phyloP scores from a whole-genome alignment of 2,329 filamentous ascomycete genomes.

The Neodidymelliopsis sp. region DNA sequence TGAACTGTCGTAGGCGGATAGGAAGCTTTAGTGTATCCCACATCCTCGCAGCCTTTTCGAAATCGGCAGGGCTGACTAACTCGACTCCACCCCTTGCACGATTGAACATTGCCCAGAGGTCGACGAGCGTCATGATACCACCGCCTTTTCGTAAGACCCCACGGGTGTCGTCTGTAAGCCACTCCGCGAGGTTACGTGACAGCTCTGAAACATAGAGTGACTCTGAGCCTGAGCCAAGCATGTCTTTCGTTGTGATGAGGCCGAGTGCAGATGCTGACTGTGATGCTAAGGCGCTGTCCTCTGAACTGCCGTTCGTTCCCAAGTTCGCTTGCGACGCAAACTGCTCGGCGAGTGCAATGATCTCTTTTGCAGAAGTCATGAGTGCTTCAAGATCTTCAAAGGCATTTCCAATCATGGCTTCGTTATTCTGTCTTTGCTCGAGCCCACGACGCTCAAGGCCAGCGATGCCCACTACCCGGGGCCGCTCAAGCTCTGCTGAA shows the following conservation, averaged over 20 bases:
- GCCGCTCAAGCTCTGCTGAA: conserved; percentile 31
- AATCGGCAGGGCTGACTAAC: conserved; percentile 88
- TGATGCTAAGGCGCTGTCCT: conserved; percentile 77
- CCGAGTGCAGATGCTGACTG: conserved; percentile 86
- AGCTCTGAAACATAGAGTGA: conserved; percentile 80
- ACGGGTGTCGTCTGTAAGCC: conserved; percentile 48
- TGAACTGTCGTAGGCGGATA: conserved; percentile 85
- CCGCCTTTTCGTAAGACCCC: conserved; percentile 48
- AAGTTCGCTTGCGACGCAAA: conserved; percentile 74
- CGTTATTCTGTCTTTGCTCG: conserved; percentile 89
- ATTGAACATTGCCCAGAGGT: conserved; percentile 75
- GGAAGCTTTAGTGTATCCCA: conserved; percentile 91
- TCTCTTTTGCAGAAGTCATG: conserved; percentile 97
- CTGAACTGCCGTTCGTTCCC: conserved; percentile 65
- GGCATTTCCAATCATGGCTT: conserved; percentile 87
- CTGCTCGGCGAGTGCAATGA: conserved; percentile 88
- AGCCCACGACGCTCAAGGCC: conserved; percentile 86
- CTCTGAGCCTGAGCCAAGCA: conserved; percentile 80
- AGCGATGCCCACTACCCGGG: conserved; percentile 84
- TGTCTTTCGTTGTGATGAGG: conserved; percentile 93
- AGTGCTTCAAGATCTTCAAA: conserved; percentile 96
- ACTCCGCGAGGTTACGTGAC: conserved; percentile 50
- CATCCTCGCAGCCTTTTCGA: conserved; percentile 84
- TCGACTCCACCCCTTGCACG: conserved; percentile 91
- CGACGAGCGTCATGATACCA: conserved; percentile 51